Conservation (phyloP, 305 asterid genomes). For the Solanum hybrid region DNA sequence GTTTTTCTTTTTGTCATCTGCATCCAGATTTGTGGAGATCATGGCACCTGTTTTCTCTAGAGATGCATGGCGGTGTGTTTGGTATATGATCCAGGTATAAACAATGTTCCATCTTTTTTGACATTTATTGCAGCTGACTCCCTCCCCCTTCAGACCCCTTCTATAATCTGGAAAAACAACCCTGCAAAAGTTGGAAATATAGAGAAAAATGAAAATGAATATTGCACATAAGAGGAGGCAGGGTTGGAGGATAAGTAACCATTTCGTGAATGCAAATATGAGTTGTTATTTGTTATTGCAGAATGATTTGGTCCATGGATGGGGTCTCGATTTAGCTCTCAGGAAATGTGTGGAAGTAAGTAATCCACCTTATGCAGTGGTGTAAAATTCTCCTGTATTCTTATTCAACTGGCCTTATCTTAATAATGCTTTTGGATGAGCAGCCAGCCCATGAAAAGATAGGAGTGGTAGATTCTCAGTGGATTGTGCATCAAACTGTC, state of each 20-base stretch:
- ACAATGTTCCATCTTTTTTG: neutral
- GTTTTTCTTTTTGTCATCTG: neutral
- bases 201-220: neutral
- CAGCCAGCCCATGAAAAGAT: slow-evolving; percentile 92
- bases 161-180: neutral
- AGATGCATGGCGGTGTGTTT: slow-evolving; percentile 86
- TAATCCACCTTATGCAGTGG: neutral
- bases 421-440: neutral
- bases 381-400: neutral
- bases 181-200: neutral
- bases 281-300: slow-evolving; percentile 21
- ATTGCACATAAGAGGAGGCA: neutral
- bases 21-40: slow-evolving; percentile 79
- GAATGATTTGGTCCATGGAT: slow-evolving; percentile 92
- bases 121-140: neutral
- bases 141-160: neutral
- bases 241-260: neutral
- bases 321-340: slow-evolving; percentile 98
- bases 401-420: neutral
- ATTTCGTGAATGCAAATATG: neutral
- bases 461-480: slow-evolving; percentile 89
- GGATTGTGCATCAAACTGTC: slow-evolving; percentile 86
- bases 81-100: slow-evolving; percentile 87
- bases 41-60: slow-evolving; percentile 97
- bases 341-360: slow-evolving; percentile 82